These are phyloP conservation scores for Botryosphaeria dothidea DNA, from an alignment of 2,329 filamentous ascomycete genomes.

Conservation along the genomic window DNA sequence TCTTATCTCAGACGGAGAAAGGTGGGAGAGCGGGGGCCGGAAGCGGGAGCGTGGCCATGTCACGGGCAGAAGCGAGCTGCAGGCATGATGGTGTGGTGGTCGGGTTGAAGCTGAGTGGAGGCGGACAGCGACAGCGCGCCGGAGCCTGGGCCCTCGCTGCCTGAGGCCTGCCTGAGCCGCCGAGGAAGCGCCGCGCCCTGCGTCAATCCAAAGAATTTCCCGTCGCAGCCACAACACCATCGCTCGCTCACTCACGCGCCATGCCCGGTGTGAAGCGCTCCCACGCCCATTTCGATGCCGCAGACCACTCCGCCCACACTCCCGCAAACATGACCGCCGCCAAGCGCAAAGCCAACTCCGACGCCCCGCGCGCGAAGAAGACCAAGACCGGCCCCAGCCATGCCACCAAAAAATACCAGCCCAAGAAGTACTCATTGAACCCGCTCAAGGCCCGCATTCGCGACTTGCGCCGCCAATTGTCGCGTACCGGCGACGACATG, in stretches of 20 bases:
- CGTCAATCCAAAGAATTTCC: constrained; percentile 14
- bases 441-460: constrained; percentile 72
- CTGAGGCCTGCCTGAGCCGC: neutral
- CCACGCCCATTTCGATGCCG: neutral
- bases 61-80: constrained; percentile 8
- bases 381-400: constrained; percentile 30
- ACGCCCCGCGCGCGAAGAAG: constrained; percentile 11
- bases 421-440: constrained; percentile 45
- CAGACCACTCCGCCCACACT: neutral
- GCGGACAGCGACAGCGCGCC: neutral
- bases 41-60: constrained; percentile 1
- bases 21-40: neutral
- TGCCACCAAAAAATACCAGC: constrained; percentile 21
- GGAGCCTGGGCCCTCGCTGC: neutral
- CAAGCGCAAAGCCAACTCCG: constrained; percentile 14
- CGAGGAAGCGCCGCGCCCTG: constrained; percentile 3
- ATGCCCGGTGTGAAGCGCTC: constrained; percentile 18
- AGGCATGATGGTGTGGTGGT: neutral
- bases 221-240: neutral
- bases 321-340: neutral
- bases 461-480: constrained; percentile 67
- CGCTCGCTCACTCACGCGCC: neutral
- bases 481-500: constrained; percentile 58
- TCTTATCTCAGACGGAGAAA: constrained; percentile 31
- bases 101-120: neutral